Base-by-base conservation (phyloP, 1,139 yeast genomes). In the Blastobotrys raffinosifermentans region DNA sequence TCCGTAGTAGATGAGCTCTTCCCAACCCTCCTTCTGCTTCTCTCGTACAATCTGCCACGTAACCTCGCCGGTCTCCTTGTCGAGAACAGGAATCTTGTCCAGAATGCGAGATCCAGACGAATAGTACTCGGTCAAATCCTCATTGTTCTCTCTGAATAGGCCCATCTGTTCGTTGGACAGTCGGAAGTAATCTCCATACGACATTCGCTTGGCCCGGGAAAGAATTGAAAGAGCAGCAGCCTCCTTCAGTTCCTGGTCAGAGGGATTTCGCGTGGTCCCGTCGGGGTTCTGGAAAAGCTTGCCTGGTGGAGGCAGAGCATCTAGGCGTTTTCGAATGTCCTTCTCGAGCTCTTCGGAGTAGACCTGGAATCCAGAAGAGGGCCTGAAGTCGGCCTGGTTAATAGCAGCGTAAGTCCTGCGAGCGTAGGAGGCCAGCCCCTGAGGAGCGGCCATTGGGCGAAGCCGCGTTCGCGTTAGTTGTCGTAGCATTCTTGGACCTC, bases 1-100 rank as follows among this genome's bases (percentile, higher is more conserved):
- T 49, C 79, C 73, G 58, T 73, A 80, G 64, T 80, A 82, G 44
- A 85, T 68, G 41, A 72, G 71, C 48, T 70, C 69, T 58, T 85
- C 94, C 94, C 94, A 84, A 34, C 94, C 94, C 66, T 84, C 94
- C 58, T 78, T 78, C 53, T 75, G 77, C 42, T 80, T 75, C 55
- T 78, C 87, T 49, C 94, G 72, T 34, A 85, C 77, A 45, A 84
- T 67, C 54, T 77, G 75, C 94, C 94, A 84, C 54, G 78, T 77
- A 53, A 83, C 74, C 54, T 78, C 82, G 25, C 94, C 94, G 13
- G 86, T 79, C 29, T 74, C 66, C 34, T 80, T 78, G 60, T 82
- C 93, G 61, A 80, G 83, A 57, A 77, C 83, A 37, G 95, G 94
- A 45, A 84, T 76, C 64, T 84, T 84, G 61, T 84, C 95, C 48